A percentile compares a stretch with the other conserved stretches of the same genome.
phyloP scores from a whole-genome alignment of 2,329 filamentous ascomycete species.

The Rasamsonia emersonii region DNA sequence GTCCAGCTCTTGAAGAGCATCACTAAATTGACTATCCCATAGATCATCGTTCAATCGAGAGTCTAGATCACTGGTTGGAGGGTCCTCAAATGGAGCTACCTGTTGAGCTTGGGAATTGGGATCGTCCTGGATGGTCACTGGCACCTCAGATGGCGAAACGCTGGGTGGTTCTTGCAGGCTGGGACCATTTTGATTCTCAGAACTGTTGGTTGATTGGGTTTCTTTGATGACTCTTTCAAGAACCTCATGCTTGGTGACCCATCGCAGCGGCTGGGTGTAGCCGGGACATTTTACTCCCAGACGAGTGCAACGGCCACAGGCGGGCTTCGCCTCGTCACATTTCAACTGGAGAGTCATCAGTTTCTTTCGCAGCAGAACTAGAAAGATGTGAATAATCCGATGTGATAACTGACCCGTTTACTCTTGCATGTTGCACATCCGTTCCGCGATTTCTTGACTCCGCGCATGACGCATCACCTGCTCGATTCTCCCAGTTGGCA shows the following conservation, averaged over 20 bases:
- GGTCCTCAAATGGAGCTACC: too few relatives aligned
- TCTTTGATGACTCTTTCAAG: conserved; percentile 7
- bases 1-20: conserved; percentile 23
- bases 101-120: too few relatives aligned
- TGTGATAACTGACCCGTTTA: conserved; percentile 23
- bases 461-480: conserved; percentile 19
- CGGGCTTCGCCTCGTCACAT: conserved; percentile 32
- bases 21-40: conserved; percentile 21
- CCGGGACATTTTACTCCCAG: conserved; percentile 30
- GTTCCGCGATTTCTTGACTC: conserved; percentile 35
- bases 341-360: conserved; percentile 32
- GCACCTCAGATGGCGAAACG: not conserved
- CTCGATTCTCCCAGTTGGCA: too few relatives aligned
- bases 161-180: too few relatives aligned
- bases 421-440: conserved; percentile 35
- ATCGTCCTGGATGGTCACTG: too few relatives aligned
- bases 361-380: conserved; percentile 2
- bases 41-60: conserved; percentile 11
- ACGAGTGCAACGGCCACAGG: conserved; percentile 30
- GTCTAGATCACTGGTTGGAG: too few relatives aligned
- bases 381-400: conserved; percentile 3
- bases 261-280: conserved; percentile 28
- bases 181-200: too few relatives aligned
- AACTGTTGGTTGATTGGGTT: too few relatives aligned
- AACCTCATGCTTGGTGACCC: conserved; percentile 28